Conservation (phyloP, 2,329 filamentous ascomycete species). For the Penicillium sp. region DNA sequence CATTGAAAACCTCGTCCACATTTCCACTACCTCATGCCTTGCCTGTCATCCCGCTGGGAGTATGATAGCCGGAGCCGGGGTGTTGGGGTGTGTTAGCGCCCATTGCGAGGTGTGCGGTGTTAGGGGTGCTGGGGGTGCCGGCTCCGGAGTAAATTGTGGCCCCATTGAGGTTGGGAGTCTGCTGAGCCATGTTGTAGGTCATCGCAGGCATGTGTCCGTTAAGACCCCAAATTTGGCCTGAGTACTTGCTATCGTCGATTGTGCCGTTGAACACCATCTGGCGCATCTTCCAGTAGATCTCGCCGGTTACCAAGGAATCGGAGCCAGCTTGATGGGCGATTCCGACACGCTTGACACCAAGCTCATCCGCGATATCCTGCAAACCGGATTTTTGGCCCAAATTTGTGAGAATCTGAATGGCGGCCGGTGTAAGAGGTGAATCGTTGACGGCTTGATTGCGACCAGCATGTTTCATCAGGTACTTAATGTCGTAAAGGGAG, state of each 20-base stretch:
- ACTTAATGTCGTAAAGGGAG: slow-evolving; percentile 92
- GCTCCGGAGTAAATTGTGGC: slow-evolving; percentile 49
- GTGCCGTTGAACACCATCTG: slow-evolving; percentile 82
- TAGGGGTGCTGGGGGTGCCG: slow-evolving; percentile 67
- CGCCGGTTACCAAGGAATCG: slow-evolving; percentile 88
- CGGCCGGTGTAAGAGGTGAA: slow-evolving; percentile 63
- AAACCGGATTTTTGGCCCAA: slow-evolving; percentile 89
- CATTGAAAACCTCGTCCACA: slow-evolving; percentile 11
- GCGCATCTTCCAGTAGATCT: slow-evolving; percentile 91
- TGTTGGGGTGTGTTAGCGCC: slow-evolving; percentile 49
- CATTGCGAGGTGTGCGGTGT: slow-evolving; percentile 54
- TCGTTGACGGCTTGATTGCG: slow-evolving; percentile 65
- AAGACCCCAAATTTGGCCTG: slow-evolving; percentile 90
- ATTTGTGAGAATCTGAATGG: slow-evolving; percentile 73
- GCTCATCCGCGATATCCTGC: slow-evolving; percentile 88
- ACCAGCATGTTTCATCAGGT: slow-evolving; percentile 87
- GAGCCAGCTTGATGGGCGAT: slow-evolving; percentile 89
- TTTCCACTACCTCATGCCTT: slow-evolving; percentile 27
- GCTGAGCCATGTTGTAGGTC: slow-evolving; percentile 46
- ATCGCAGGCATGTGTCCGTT: slow-evolving; percentile 67
- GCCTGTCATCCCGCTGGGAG: slow-evolving; percentile 69
- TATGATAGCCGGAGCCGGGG: slow-evolving; percentile 63
- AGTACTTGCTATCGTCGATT: slow-evolving; percentile 73
- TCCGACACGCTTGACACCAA: slow-evolving; percentile 86
- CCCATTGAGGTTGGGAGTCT: slow-evolving; percentile 57